Evolutionary conservation across 805 yeast species (phyloP), one percentile per base, ranked within the genome.

Genomic region (Lipomyces oligophaga): DNA sequence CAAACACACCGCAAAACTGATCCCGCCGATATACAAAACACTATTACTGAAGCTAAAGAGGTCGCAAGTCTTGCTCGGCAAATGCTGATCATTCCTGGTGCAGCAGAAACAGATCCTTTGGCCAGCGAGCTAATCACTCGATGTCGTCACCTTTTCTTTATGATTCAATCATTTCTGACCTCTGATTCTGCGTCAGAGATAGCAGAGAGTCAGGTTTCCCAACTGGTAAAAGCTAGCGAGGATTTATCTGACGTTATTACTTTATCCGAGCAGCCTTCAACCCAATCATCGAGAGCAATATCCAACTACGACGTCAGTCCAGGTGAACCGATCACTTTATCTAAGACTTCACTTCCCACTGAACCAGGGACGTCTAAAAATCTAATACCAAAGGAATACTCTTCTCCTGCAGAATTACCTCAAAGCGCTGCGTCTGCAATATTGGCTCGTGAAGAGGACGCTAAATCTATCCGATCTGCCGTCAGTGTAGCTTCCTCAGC

Each of bases 111-210:
- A 5, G 43, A 45, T 20, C 33, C 49, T 4, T 46, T 52, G 11
- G 55, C 47, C 24, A 34, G 46, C 15, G 56, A 52, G 30, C 49
- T 52, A 22, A 45, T 48, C 50, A 48, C 48, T 18, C 43, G 54
- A n/a, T 52, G 56, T 38, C 33, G 22, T n/a, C 26, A 33, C n/a
- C 33, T 52, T 18, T 21, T 40, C n/a, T 3, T 20, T 16, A 38
- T 41, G 36, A 34, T 49, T 22, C 35, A 38, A 19, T 18, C 41
- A 3, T 34, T 34, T 10, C 38, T 52, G n/a, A 6, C 42, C 2
- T 40, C 41, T 3, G 52, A 50, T 15, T n/a, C 28, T 18, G 15
- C 20, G 4, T 40, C 47, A 4, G 40, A 44, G 2, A 32, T 47
- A 5, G 41, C 35, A 10, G 55, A 50, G 34, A 26, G 28, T 15